Conservation (phyloP, 2,329 filamentous ascomycete genomes). For the Diaporthe vexans region DNA sequence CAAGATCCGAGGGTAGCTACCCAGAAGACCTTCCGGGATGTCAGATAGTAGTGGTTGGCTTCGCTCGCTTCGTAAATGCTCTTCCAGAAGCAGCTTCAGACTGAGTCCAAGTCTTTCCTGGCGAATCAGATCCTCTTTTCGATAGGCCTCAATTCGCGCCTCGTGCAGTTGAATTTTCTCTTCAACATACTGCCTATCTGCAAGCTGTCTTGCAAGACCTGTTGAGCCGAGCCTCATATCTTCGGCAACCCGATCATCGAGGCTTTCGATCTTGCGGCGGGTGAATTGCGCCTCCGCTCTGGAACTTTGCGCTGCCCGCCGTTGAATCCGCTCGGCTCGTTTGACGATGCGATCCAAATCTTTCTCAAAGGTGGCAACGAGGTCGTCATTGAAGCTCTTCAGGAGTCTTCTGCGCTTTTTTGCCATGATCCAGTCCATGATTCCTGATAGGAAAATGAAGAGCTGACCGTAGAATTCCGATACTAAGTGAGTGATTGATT, state of each 20-base stretch:
- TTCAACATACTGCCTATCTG: not conserved
- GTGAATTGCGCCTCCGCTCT: not conserved
- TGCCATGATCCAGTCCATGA: constrained; percentile 46
- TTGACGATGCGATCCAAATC: constrained; percentile 42
- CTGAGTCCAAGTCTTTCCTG: not conserved
- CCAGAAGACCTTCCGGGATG: not conserved
- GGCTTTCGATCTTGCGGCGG: not conserved
- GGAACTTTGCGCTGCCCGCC: not conserved
- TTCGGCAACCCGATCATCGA: not conserved
- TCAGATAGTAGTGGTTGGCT: not conserved
- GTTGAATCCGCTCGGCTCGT: not conserved
- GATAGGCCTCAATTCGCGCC: not conserved
- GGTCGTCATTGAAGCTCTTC: constrained; percentile 44
- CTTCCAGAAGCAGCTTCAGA: not conserved
- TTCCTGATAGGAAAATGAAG: constrained; percentile 44
- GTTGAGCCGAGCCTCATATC: not conserved
- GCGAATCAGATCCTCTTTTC: not conserved
- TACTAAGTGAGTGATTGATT: constrained; percentile 39
- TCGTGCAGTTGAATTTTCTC: not conserved
- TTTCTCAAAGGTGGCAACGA: constrained; percentile 29
- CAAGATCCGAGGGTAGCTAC: not conserved
- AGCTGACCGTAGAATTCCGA: constrained; percentile 46
- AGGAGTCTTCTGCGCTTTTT: constrained; percentile 40
- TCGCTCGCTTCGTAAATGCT: not conserved
- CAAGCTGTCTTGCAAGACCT: not conserved